These are phyloP conservation scores for Aspergillus calidoustus DNA, from an alignment of 2,329 filamentous ascomycete genomes.

Conservation along the genomic window DNA sequence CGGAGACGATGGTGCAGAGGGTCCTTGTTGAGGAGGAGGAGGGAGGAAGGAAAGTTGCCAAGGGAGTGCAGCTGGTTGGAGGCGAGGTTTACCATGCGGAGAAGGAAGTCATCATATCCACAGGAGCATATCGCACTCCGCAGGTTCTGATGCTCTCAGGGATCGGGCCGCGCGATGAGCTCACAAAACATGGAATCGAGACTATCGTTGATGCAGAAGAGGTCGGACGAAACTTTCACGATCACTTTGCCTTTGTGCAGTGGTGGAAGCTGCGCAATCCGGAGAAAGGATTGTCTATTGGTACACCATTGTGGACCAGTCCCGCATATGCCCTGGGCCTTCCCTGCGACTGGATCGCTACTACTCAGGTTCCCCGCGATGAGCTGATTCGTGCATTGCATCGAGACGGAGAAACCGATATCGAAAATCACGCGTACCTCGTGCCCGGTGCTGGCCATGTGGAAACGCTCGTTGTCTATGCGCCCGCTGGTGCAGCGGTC, in stretches of 20 bases:
- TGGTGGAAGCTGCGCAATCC: not conserved
- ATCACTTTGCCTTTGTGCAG: conserved; percentile 36
- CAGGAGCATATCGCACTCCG: conserved; percentile 38
- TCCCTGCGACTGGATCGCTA: conserved; percentile 45
- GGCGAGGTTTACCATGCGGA: conserved; percentile 31
- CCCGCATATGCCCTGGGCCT: conserved; percentile 44
- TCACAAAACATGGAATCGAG: conserved; percentile 40
- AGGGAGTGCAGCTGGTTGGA: conserved; percentile 31
- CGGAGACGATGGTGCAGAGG: conserved; percentile 28
- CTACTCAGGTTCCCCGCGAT: conserved; percentile 3
- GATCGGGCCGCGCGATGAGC: conserved; percentile 34
- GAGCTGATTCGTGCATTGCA: conserved; percentile 7
- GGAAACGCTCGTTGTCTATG: conserved; percentile 32
- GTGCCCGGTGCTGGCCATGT: not conserved
- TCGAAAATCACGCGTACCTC: conserved; percentile 1
- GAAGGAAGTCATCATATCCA: conserved; percentile 38
- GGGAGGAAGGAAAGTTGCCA: conserved; percentile 23
- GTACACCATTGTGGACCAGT: conserved; percentile 38
- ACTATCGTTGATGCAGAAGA: conserved; percentile 23
- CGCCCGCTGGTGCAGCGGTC: conserved; percentile 24
- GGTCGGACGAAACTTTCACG: conserved; percentile 33
- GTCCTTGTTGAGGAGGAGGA: conserved; percentile 11
- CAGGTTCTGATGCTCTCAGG: conserved; percentile 43
- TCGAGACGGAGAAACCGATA: not conserved
- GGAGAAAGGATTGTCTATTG: not conserved